Conservation (phyloP, 805 yeast genomes). For the Wickerhamomyces chambardii region DNA sequence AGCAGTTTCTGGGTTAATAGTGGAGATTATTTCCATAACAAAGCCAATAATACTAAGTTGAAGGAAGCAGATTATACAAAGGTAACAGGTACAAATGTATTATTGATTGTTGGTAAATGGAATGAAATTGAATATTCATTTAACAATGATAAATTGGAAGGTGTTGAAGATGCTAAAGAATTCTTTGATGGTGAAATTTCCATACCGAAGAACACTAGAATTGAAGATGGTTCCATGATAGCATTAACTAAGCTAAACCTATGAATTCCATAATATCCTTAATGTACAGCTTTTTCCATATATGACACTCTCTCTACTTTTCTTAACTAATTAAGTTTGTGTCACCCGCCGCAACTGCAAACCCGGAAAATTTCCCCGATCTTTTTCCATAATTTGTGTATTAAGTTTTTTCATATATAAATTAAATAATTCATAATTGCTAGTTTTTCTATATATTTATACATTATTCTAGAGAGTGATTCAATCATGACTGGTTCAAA, state of each 20-base stretch:
- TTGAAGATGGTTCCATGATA: conserved; percentile 66
- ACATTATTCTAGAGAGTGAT: too few relatives aligned
- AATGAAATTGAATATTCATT: conserved; percentile 47
- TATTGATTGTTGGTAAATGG: conserved; percentile 61
- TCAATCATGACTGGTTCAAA: too few relatives aligned
- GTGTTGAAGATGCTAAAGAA: conserved; percentile 43
- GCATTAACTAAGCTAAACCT: conserved; percentile 30
- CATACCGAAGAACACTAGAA: conserved; percentile 46
- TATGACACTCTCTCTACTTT: too few relatives aligned
- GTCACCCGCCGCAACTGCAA: too few relatives aligned
- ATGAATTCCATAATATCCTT: too few relatives aligned
- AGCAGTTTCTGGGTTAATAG: conserved; percentile 56
- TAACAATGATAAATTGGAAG: conserved; percentile 41
- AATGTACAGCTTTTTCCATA: too few relatives aligned
- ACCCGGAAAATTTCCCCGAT: too few relatives aligned
- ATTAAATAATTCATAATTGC: too few relatives aligned
- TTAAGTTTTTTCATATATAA: too few relatives aligned
- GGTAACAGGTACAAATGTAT: conserved; percentile 19
- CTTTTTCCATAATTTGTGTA: too few relatives aligned
- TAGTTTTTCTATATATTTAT: too few relatives aligned
- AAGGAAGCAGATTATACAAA: conserved; percentile 8
- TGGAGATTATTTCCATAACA: conserved; percentile 48
- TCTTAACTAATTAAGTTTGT: too few relatives aligned
- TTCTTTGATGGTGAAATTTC: conserved; percentile 59
- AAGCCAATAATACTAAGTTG: conserved; percentile 15